Conservation (phyloP, 495 filamentous ascomycete species). For the Aspergillus cavernicola region DNA sequence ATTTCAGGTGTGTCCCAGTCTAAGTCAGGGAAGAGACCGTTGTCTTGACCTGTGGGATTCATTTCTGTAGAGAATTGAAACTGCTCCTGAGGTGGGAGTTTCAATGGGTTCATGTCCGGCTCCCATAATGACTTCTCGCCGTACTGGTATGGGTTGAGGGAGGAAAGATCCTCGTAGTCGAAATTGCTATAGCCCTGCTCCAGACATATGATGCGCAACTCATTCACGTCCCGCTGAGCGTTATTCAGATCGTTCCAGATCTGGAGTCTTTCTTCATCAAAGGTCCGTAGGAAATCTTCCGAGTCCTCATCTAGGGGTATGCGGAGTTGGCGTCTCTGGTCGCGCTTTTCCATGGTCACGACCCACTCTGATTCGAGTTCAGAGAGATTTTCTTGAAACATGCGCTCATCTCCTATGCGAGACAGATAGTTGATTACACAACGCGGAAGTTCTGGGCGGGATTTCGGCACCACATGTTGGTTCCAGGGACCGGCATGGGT, state of each 20-base stretch:
- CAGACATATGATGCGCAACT: slow-evolving; percentile 17
- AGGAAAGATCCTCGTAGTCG: slow-evolving; percentile 8
- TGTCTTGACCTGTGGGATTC: neutral
- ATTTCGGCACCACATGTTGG: neutral
- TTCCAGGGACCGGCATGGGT: neutral
- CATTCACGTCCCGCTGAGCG: slow-evolving; percentile 18
- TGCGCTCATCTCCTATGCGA: slow-evolving; percentile 25
- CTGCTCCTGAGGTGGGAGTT: neutral
- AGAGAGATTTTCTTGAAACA: slow-evolving; percentile 25
- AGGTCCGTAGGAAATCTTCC: slow-evolving; percentile 22
- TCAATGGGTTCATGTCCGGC: neutral
- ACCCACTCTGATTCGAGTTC: slow-evolving; percentile 25
- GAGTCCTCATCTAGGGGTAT: slow-evolving; percentile 23
- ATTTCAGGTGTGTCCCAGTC: neutral
- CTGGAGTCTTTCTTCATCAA: slow-evolving; percentile 15
- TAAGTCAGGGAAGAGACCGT: neutral
- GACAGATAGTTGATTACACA: slow-evolving; percentile 22
- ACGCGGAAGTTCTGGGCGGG: slow-evolving; percentile 2
- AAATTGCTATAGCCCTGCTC: slow-evolving; percentile 15
- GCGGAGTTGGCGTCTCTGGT: slow-evolving; percentile 8
- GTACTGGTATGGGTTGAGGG: neutral
- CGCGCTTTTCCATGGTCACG: slow-evolving; percentile 17
- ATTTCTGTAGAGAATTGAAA: neutral
- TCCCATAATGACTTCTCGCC: neutral
- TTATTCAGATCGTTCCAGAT: slow-evolving; percentile 21